A percentile compares a stretch with the other conserved stretches of the same genome.
Evolutionary conservation across 495 filamentous ascomycete genomes (phyloP).

Genomic region (Penicillium roqueforti): DNA sequence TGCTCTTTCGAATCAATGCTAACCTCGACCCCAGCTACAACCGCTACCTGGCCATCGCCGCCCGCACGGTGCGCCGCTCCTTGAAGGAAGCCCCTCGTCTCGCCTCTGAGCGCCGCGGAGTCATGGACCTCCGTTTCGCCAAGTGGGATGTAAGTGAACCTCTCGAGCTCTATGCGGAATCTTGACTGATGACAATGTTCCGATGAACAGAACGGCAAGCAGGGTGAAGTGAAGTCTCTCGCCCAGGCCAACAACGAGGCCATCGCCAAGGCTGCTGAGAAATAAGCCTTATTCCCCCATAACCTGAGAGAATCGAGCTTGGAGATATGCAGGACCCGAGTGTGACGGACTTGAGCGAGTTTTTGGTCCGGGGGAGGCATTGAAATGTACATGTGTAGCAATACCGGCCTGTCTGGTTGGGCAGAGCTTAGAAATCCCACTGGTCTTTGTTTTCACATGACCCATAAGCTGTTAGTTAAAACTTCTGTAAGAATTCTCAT

Average conservation of each 20-base stretch:
- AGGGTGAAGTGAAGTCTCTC: conserved; percentile 76
- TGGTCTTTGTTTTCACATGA: conserved; percentile 15
- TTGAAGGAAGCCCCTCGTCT: conserved; percentile 91
- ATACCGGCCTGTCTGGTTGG: conserved; percentile 28
- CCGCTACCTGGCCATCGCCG: conserved; percentile 54
- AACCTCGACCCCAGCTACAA: conserved; percentile 45
- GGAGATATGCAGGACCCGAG: conserved; percentile 17
- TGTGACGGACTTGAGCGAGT: conserved; percentile 17
- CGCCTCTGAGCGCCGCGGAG: conserved; percentile 80
- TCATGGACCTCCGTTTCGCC: conserved; percentile 85
- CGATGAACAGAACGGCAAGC: conserved; percentile 80
- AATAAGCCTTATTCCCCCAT: conserved; percentile 29
- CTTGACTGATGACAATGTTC: conserved; percentile 22
- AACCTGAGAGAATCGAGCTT: conserved; percentile 16
- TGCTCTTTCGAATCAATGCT: conserved; percentile 17
- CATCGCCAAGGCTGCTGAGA: conserved; percentile 42
- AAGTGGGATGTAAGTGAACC: conserved; percentile 79
- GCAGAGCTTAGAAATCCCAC: conserved; percentile 30
- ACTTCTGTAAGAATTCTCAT: conserved; percentile 1
- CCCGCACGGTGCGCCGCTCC: conserved; percentile 66
- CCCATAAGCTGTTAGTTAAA: conserved; percentile 4
- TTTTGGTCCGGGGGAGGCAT: conserved; percentile 21
- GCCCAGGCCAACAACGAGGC: conserved; percentile 66
- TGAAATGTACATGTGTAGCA: conserved; percentile 46
- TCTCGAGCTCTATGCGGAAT: background rate